Evolutionary conservation across 805 yeast species (phyloP), one percentile per base, ranked within the genome.

Genomic region (Henningerozyma blattae): DNA sequence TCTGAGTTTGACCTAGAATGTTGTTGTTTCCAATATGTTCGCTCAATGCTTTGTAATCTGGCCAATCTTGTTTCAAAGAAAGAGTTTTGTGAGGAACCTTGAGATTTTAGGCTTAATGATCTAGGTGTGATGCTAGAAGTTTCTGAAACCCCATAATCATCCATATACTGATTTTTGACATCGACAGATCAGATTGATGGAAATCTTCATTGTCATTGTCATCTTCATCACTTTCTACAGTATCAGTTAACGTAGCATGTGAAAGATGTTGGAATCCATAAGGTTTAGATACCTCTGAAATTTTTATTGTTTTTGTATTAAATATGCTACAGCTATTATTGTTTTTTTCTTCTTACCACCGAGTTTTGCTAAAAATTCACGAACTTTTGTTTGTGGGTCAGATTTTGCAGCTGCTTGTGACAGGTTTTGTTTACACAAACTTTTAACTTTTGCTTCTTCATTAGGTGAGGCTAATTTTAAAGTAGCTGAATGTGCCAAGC

Each of bases 281-380:
- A 2, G 67, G 67, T 3, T 55, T n/a, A n/a, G n/a, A n/a, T n/a
- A n/a, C n/a, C n/a, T n/a, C 51, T 1, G 64, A 58, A n/a, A 61
- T 61, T 29, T 32, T 32, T 26, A 35, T 41, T 18, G 29, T 15
- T 12, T 33, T 31, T 7, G 14, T 22, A 43, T 41, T 18, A 34
- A 15, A 54, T 37, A 16, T 47, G 49, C 22, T 43, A 46, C 35
- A 39, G 45, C 36, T 44, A 40, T 20, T 35, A 39, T 22, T n/a
- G 16, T 22, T 26, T 24, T 18, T 26, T 17, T 16, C 13, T n/a
- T n/a, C n/a, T n/a, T n/a, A n/a, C n/a, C n/a, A n/a, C 15, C 5
- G 14, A 2, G 12, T 16, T 28, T n/a, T n/a, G n/a, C n/a, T n/a
- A n/a, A n/a, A n/a, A 10, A n/a, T 2, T 18, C 4, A n/a, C n/a